Evolutionary conservation across 139 green algal species (phyloP), one percentile per base, ranked within the genome.

Genomic region (Auxenochlorella protothecoides): DNA sequence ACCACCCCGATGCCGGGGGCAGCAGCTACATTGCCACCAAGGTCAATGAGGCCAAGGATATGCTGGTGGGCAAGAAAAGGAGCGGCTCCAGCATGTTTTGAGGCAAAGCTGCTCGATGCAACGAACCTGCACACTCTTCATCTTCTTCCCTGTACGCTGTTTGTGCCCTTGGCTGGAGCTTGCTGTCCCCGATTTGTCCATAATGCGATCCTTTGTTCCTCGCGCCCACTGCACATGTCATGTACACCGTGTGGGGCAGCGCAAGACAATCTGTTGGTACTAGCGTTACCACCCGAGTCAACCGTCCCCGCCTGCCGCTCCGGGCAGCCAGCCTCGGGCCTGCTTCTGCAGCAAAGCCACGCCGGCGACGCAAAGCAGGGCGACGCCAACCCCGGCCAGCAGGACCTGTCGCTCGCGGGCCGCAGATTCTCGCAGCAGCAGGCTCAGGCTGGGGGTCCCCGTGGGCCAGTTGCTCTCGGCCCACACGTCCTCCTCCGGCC

Each of bases 31-130:
- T 99, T 8, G 93, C 93, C 0, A 85, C 90, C 8, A 99, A 99
- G 71, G 88, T 99, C 5, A 99, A 99, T 65, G 94, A 99, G 70
- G 94, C 94, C 0, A 99, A 99, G 78, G 94, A 97, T 68, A 81
- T 96, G 60, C 68, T 99, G 72, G 69, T 97, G 7, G 91, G 89
- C 8, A 97, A 97, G 82, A 86, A 85, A 55, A 75, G 60, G 15
- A 57, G 80, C 13, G 74, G 76, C 44, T 65, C 71, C 51, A 75
- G 55, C 27, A 66, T 82, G 3, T 85, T 88, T 52, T 88, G 54
- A 78, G 9, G 57, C 9, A 11, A 62, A 15, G 57, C 9, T 62
- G 57, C 27, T 44, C 27, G 27, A 44, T 1, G 27, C 27, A 44
- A 44, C 27, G 27, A 44, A 44, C 27, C 27, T 44, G 27, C 27